phyloP scores from a whole-genome alignment of 108 stramenopile species.

The Skeletonema marinoi region DNA sequence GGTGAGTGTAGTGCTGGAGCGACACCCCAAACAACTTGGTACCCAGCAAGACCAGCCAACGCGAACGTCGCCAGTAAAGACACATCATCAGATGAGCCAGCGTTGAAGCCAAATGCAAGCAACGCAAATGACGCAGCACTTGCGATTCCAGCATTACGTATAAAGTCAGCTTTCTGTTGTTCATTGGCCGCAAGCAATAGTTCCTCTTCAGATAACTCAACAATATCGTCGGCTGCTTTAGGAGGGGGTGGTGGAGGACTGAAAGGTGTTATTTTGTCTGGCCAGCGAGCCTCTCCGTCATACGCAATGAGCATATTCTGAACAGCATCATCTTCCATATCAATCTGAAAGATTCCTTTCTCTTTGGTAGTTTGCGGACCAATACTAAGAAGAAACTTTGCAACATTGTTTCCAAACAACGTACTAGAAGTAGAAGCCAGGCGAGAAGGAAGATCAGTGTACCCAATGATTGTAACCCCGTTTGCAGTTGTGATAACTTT shows the following conservation, averaged over 20 bases:
- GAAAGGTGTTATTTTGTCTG: constrained; percentile 83
- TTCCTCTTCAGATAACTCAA: constrained; percentile 61
- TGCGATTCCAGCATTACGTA: constrained; percentile 66
- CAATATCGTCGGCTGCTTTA: constrained; percentile 35
- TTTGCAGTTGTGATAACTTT: constrained; percentile 79
- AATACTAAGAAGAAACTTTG: constrained; percentile 91
- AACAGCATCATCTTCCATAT: constrained; percentile 95
- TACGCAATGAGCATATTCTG: constrained; percentile 90
- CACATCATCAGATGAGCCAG: constrained; percentile 57
- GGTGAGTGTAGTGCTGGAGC: constrained; percentile 97
- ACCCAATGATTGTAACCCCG: constrained; percentile 96
- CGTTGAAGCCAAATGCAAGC: constrained; percentile 74
- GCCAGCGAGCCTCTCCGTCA: constrained; percentile 83
- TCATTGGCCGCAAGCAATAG: constrained; percentile 55
- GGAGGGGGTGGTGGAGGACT: constrained; percentile 73
- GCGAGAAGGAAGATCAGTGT: constrained; percentile 95
- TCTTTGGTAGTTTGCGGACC: constrained; percentile 91
- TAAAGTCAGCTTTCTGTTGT: constrained; percentile 57
- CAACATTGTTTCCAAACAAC: constrained; percentile 93
- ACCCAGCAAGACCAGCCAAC: constrained; percentile 85
- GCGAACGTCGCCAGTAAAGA: constrained; percentile 78
- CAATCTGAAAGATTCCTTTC: constrained; percentile 78
- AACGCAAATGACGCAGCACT: constrained; percentile 74
- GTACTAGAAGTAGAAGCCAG: constrained; percentile 90
- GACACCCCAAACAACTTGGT: constrained; percentile 97